Evolutionary conservation across 23 red algal genomes (phyloP), one percentile per base, ranked within the genome.

Genomic region (Rhodosorus marinus): DNA sequence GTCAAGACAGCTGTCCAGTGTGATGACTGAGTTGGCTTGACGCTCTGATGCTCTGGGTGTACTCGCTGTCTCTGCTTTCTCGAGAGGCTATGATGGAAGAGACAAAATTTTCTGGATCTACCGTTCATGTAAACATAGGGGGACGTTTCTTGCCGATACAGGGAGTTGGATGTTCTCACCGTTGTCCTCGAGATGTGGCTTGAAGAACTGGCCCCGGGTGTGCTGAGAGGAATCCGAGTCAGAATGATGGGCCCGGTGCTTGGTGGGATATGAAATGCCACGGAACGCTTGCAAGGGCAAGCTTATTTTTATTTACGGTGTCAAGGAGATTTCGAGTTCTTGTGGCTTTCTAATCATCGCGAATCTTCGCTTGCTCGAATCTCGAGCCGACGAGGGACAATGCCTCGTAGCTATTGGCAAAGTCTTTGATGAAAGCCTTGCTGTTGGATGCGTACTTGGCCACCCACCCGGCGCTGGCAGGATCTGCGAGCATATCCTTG

Each of bases 381-480:
- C 51, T 59, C 25, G 64, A 71, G 20, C 90, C 90, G 0, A 98
- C 40, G 47, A 83, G 57, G 17, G 78, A 76, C 33, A 76, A 69
- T 22, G 57, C 20, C 32, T 85, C 56, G 41, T 73, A 84, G 31
- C 70, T 35, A 40, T 85, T 74, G n/a, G 81, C 90, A 59, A 75
- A 76, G 47, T 79, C 78, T 26, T 83, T 80, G 4, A 20, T 65
- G 59, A 98, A 98, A 55, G 67, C 68, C 9, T 40, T 38, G 59
- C 76, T 80, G 34, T 74, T 80, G 27, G 55, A 53, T n/a, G 77
- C 90, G 54, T 83, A 80, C 54, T 51, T 57, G 31, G 85, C 64
- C 2, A 85, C 47, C 33, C 57, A 47, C 26, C 69, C 57, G 28
- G 45, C 31, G 20, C 52, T 65, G 31, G 41, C 51, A 8, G 81